Percentiles rank a stretch among this genome's conserved stretches.
Conservation (phyloP, 2,329 filamentous ascomycete genomes). For the Aspergillus terreus region DNA sequence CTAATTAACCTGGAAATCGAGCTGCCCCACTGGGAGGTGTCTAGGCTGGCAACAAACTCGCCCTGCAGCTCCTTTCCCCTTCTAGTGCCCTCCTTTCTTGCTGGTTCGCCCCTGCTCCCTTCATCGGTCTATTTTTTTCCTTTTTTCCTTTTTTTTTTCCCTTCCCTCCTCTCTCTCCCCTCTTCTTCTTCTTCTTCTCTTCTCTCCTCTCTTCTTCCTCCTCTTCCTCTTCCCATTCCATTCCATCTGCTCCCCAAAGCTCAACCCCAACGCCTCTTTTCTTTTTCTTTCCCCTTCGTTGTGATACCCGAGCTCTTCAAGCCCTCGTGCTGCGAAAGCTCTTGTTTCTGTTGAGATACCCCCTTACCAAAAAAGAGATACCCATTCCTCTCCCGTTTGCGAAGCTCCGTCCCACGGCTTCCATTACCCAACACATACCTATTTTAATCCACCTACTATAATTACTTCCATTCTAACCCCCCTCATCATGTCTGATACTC, state of each 20-base stretch:
- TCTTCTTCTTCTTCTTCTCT: conserved; percentile 23
- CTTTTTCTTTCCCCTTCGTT: conserved; percentile 23
- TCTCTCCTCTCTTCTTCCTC: conserved; percentile 14
- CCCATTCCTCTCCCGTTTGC: conserved; percentile 9
- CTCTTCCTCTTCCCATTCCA: conserved; percentile 23
- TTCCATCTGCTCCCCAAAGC: conserved; percentile 15
- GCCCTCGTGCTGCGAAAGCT: conserved; percentile 26
- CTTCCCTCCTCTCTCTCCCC: conserved; percentile 21
- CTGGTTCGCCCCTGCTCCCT: background rate
- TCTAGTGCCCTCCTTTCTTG: conserved; percentile 13
- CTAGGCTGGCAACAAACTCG: conserved; percentile 11
- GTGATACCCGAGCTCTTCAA: conserved; percentile 40
- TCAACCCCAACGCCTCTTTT: conserved; percentile 11
- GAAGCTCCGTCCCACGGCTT: conserved; percentile 16
- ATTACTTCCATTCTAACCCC: conserved; percentile 5
- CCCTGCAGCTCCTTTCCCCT: conserved; percentile 24
- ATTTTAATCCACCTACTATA: conserved; percentile 14
- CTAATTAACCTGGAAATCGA: conserved; percentile 1
- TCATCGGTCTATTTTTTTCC: background rate
- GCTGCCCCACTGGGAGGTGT: conserved; percentile 1
- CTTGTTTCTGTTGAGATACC: conserved; percentile 35
- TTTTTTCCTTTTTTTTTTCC: conserved; percentile 14
- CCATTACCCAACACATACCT: conserved; percentile 11
- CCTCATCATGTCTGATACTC: conserved; percentile 65
- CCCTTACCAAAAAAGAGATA: conserved; percentile 12